phyloP scores from a whole-genome alignment of 805 yeast species.

The Yarrowia deformans region DNA sequence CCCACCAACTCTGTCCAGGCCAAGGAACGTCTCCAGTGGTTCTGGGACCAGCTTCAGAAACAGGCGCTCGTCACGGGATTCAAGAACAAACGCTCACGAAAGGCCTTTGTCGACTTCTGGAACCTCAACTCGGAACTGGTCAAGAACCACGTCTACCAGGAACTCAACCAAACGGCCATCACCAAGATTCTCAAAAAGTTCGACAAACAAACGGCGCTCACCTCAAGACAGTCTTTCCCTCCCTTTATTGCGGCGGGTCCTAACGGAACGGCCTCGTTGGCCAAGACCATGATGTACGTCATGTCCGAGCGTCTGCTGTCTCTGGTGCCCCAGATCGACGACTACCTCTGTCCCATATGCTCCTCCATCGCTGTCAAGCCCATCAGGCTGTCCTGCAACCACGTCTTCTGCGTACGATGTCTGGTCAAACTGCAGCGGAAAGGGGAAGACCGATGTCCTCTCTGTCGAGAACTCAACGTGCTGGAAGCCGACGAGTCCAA shows the following conservation, averaged over 20 bases:
- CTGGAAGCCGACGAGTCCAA: conserved; percentile 65
- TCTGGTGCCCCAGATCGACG: conserved; percentile 75
- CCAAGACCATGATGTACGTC: conserved; percentile 59
- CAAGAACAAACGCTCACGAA: conserved; percentile 56
- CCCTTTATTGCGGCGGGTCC: conserved; percentile 54
- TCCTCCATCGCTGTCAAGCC: conserved; percentile 75
- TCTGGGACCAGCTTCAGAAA: conserved; percentile 53
- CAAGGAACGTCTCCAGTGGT: conserved; percentile 55
- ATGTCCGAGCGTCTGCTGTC: conserved; percentile 62
- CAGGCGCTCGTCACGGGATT: conserved; percentile 54
- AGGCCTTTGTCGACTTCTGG: conserved; percentile 60
- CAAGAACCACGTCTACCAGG: conserved; percentile 65
- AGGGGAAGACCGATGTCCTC: conserved; percentile 67
- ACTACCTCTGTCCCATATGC: conserved; percentile 78
- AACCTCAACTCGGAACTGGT: conserved; percentile 62
- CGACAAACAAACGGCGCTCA: conserved; percentile 71
- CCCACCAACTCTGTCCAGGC: conserved; percentile 58
- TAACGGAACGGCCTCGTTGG: conserved; percentile 58
- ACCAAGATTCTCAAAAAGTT: conserved; percentile 75
- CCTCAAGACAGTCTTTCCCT: conserved; percentile 55
- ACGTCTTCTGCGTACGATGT: conserved; percentile 76
- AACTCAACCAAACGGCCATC: conserved; percentile 68
- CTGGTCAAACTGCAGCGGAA: conserved; percentile 70
- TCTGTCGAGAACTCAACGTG: conserved; percentile 64
- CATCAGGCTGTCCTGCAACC: conserved; percentile 67